Evolutionary conservation across 2,329 filamentous ascomycete genomes (phyloP), one percentile per base, ranked within the genome.

Genomic region (Neoarthrinium moseri): DNA sequence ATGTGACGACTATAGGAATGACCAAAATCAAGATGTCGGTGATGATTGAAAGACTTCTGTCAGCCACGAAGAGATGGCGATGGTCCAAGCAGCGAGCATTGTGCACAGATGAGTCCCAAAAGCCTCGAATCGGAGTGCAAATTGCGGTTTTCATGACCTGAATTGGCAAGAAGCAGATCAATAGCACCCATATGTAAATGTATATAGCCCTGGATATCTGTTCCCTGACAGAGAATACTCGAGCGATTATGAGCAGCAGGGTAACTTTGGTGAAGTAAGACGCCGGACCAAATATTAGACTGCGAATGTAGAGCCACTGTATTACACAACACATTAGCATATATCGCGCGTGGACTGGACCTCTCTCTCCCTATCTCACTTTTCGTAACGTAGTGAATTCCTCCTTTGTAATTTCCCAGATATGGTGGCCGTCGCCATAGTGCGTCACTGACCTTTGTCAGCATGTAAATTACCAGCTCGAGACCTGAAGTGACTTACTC

Each of bases 111-210:
- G 60, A 56, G 2, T 56, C 49, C 71, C 72, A 74, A 42, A 70
- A 72, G 2, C 59, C 65, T 5, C 55, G 43, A 17, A 74, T 68
- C 2, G 71, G 72, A 26, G 55, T 52, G 50, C 71, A 74, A 18
- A 68, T 64, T 33, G 66, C 59, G 27, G 70, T 66, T 42, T 73
- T 72, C 24, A 74, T 57, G 26, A 72, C 66, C 5, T 68, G 51
- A 12, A 67, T 67, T 0, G 66, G 64, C 8, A 66, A 58, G 42
- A 72, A 73, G 53, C 72, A 73, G 5, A 54, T 51, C 0, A 66
- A 51, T 44, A 72, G 63, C 36, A 68, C 43, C 4, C 47, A 59
- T 15, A 73, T 59, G 35, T 70, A 63, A 26, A 63, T 21, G 49
- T 68, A 68, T 27, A 72, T 65, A 24, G 65, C 64, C 5, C 65